Evolutionary conservation across 805 yeast species (phyloP).

Genomic region (Metschnikowia bowlesiae): DNA sequence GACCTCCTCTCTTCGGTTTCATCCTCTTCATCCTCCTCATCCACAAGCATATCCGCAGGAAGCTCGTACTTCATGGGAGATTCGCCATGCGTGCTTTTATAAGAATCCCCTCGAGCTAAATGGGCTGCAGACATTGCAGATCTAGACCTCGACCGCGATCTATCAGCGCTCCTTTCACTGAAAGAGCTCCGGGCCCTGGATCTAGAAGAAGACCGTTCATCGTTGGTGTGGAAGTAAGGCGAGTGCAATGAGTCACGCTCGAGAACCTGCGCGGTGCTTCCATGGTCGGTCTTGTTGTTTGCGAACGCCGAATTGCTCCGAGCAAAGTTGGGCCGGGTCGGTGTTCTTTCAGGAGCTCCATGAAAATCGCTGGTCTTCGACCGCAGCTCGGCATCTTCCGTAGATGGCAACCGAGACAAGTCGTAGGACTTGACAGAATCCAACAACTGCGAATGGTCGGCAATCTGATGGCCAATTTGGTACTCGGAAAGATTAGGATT

Average conservation of each 20-base stretch:
- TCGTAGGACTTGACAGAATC: slow-evolving; percentile 34
- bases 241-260: slow-evolving; percentile 18
- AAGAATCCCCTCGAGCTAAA: slow-evolving; percentile 74
- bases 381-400: slow-evolving; percentile 13
- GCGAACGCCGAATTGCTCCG: slow-evolving; percentile 12
- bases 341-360: slow-evolving; percentile 6
- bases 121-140: slow-evolving; percentile 42
- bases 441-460: slow-evolving; percentile 33
- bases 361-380: slow-evolving; percentile 12
- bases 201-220: slow-evolving; percentile 22
- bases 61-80: slow-evolving; percentile 42
- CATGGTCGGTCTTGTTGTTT: slow-evolving; percentile 6
- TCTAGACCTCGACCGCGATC: slow-evolving; percentile 24
- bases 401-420: slow-evolving; percentile 21
- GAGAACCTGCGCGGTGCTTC: slow-evolving; percentile 10
- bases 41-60: slow-evolving; percentile 33
- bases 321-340: slow-evolving; percentile 8
- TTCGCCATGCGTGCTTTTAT: slow-evolving; percentile 52
- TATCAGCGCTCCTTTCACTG: slow-evolving; percentile 10
- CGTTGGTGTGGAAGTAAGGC: slow-evolving; percentile 15
- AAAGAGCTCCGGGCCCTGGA: slow-evolving; percentile 24
- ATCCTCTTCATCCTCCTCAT: slow-evolving; percentile 21
- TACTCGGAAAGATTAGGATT: slow-evolving; percentile 44
- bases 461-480: slow-evolving; percentile 38
- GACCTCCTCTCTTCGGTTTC: slow-evolving; percentile 36